phyloP scores from a whole-genome alignment of 2,329 filamentous ascomycete genomes.

The Acrocalymma vagum region DNA sequence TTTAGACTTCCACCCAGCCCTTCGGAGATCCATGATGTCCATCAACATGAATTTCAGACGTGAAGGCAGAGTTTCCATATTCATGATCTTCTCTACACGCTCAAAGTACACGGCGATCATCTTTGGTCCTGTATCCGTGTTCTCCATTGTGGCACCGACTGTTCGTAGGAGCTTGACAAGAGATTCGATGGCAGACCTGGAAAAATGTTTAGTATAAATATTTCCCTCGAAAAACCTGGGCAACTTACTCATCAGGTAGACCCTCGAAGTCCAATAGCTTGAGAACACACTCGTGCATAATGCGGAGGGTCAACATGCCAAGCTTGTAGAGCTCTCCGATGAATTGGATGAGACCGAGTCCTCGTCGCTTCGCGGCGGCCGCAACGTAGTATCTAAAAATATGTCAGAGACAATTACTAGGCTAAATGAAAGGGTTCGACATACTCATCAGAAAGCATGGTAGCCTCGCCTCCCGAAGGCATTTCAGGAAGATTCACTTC shows the following conservation, averaged over 20 bases:
- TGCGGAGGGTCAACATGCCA: constrained; percentile 96
- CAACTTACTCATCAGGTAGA: constrained; percentile 90
- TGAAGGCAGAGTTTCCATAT: constrained; percentile 78
- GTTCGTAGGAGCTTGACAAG: constrained; percentile 92
- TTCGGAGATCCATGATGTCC: constrained; percentile 88
- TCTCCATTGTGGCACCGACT: constrained; percentile 87
- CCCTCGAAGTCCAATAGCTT: constrained; percentile 96
- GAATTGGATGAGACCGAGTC: constrained; percentile 97
- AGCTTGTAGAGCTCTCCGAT: constrained; percentile 99
- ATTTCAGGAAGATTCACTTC: constrained; percentile 83
- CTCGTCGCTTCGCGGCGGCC: constrained; percentile 93
- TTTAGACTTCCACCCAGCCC: constrained; percentile 82
- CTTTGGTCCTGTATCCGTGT: constrained; percentile 77
- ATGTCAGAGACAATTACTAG: too few species aligned
- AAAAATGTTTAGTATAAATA: too few species aligned
- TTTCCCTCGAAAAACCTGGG: too few species aligned
- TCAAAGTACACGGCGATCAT: constrained; percentile 96
- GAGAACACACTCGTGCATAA: constrained; percentile 99
- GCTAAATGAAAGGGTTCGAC: too few species aligned
- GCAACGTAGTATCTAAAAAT: constrained; percentile 97
- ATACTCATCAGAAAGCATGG: constrained; percentile 91
- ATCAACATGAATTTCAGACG: constrained; percentile 96
- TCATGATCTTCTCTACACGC: constrained; percentile 83
- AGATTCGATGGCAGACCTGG: constrained; percentile 95
- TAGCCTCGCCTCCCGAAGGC: constrained; percentile 79